Percentiles rank a stretch among this genome's conserved stretches.
Conservation (phyloP, 2,329 filamentous ascomycete species). For the Calonectria crousiana region DNA sequence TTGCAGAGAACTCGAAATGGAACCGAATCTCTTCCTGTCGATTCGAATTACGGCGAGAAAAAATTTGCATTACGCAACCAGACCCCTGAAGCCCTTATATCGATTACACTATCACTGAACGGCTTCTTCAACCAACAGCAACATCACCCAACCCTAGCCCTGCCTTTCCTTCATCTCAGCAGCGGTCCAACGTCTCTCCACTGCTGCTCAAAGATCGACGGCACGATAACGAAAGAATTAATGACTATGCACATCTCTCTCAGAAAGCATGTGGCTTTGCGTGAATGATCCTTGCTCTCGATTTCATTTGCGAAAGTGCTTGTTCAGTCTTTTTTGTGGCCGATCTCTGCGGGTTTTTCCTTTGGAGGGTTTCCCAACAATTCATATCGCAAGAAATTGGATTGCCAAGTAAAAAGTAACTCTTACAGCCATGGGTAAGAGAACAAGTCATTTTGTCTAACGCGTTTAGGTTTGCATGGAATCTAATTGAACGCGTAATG, state of each 20-base stretch:
- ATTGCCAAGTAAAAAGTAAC: background rate
- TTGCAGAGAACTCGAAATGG: background rate
- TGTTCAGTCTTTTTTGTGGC: background rate
- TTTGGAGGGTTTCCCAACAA: background rate
- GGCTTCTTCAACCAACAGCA: background rate
- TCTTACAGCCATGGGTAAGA: background rate
- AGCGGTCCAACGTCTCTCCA: background rate
- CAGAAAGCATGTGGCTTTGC: background rate
- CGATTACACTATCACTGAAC: background rate
- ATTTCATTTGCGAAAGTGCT: background rate
- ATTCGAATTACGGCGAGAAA: background rate
- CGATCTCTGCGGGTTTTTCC: too few species aligned
- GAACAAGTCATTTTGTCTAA: background rate
- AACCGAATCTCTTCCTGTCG: background rate
- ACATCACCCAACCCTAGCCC: background rate
- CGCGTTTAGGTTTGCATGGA: background rate
- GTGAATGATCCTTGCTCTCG: background rate
- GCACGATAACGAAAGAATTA: background rate
- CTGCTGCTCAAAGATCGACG: background rate
- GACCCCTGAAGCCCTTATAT: background rate
- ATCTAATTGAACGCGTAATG: background rate
- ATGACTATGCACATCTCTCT: background rate
- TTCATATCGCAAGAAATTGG: background rate
- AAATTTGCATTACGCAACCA: background rate
- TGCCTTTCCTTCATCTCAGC: too few species aligned